Percentiles rank a stretch among this genome's conserved stretches.
Evolutionary conservation across 768 basidiomycete genomes (phyloP).

Genomic region (Candolleomyces aberdarensis): DNA sequence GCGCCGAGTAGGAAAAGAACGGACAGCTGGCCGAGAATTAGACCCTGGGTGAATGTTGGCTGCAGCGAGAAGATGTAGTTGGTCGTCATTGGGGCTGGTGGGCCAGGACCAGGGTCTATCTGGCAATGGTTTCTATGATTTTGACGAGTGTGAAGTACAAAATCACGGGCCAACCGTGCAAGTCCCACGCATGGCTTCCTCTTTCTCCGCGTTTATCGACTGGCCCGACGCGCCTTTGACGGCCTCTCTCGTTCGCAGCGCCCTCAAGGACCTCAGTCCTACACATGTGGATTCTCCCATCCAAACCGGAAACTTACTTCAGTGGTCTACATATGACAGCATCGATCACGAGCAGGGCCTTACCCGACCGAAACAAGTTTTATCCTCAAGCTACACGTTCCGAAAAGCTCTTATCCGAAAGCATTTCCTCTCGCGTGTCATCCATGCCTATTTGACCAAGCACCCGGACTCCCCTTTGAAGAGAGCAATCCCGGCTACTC

Average conservation of each 20-base stretch:
- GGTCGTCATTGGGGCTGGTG: slow-evolving; percentile 36
- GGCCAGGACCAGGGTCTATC: not conserved
- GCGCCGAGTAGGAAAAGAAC: slow-evolving; percentile 73
- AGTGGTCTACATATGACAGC: slow-evolving; percentile 89
- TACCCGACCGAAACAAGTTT: slow-evolving; percentile 41
- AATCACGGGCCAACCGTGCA: not conserved
- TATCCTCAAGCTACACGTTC: slow-evolving; percentile 84
- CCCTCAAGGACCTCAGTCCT: slow-evolving; percentile 23
- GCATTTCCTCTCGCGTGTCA: slow-evolving; percentile 79
- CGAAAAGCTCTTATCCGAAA: slow-evolving; percentile 94
- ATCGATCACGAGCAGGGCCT: slow-evolving; percentile 76
- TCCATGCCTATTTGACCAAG: slow-evolving; percentile 73
- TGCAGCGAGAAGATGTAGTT: slow-evolving; percentile 72
- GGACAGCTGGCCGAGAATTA: slow-evolving; percentile 89
- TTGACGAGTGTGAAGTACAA: not conserved
- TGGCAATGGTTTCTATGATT: not conserved
- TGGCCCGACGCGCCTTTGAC: slow-evolving; percentile 54
- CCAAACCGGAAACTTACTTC: slow-evolving; percentile 37
- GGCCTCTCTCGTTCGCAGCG: slow-evolving; percentile 39
- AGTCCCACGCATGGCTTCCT: slow-evolving; percentile 11
- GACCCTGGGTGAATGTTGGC: slow-evolving; percentile 93
- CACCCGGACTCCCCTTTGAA: slow-evolving; percentile 54
- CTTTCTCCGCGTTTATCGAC: slow-evolving; percentile 28
- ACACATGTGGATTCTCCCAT: slow-evolving; percentile 10
- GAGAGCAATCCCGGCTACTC: slow-evolving; percentile 65